These are phyloP conservation scores for Triangularia verruculosa DNA, from an alignment of 2,329 filamentous ascomycete species.

Conservation along the genomic window DNA sequence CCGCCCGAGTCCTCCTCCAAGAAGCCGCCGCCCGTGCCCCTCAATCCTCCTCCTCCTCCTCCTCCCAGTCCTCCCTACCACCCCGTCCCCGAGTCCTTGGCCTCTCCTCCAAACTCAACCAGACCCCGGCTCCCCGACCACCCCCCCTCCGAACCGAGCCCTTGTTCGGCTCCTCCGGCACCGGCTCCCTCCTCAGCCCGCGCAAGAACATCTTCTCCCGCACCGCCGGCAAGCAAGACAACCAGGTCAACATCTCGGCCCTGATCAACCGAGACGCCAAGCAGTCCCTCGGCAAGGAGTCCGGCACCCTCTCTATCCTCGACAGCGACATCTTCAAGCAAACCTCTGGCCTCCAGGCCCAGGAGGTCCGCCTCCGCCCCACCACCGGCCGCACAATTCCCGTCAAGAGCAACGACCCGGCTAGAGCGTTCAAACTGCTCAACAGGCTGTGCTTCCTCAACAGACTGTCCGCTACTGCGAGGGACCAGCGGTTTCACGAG, in stretches of 20 bases:
- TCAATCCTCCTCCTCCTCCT: background rate
- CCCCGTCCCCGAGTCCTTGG: background rate
- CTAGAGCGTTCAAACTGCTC: conserved; percentile 44
- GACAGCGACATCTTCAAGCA: conserved; percentile 25
- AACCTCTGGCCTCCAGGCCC: conserved; percentile 7
- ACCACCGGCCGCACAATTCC: conserved; percentile 44
- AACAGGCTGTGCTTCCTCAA: conserved; percentile 47
- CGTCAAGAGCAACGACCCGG: conserved; percentile 44
- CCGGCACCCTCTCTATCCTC: conserved; percentile 5
- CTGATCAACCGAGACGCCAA: background rate
- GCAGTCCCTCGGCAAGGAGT: background rate
- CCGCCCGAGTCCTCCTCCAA: conserved; percentile 3
- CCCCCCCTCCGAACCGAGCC: background rate
- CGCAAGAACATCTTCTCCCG: background rate
- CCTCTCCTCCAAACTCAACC: background rate
- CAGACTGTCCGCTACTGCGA: conserved; percentile 53
- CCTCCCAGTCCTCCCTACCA: background rate
- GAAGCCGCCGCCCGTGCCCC: conserved; percentile 11
- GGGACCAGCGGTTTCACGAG: conserved; percentile 69
- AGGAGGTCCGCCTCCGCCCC: conserved; percentile 39
- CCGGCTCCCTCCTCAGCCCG: background rate
- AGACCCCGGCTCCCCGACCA: background rate
- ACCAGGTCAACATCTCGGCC: conserved; percentile 13
- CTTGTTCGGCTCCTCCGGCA: background rate
- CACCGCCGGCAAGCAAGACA: background rate